Evolutionary conservation across 768 basidiomycete genomes (phyloP).

Genomic region (Butyriboletus loyo): DNA sequence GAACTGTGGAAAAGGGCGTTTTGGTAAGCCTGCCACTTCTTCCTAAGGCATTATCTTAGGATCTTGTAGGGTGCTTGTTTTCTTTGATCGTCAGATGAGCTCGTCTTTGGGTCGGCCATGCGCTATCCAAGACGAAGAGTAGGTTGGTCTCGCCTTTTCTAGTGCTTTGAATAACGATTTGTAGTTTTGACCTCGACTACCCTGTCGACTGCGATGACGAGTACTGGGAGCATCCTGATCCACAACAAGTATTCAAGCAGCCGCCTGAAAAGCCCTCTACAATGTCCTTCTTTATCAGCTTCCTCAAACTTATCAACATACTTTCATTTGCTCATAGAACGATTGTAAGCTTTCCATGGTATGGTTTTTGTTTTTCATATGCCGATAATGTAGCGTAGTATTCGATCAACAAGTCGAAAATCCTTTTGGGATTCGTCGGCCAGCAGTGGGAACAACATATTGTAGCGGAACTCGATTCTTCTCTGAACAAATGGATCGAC

Average conservation of each 20-base stretch:
- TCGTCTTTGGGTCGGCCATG: slow-evolving; percentile 62
- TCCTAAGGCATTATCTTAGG: neutral
- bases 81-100: slow-evolving; percentile 34
- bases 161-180: neutral
- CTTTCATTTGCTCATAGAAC: slow-evolving; percentile 60
- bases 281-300: slow-evolving; percentile 50
- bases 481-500: slow-evolving; percentile 77
- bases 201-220: slow-evolving; percentile 70
- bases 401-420: slow-evolving; percentile 62
- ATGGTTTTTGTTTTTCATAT: neutral
- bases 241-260: slow-evolving; percentile 54
- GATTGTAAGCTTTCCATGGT: slow-evolving; percentile 39
- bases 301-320: slow-evolving; percentile 60
- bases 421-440: slow-evolving; percentile 48
- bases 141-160: slow-evolving; percentile 21
- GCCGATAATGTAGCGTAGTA: slow-evolving; percentile 44
- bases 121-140: slow-evolving; percentile 72
- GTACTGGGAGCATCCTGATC: slow-evolving; percentile 54
- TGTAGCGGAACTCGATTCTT: slow-evolving; percentile 71
- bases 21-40: slow-evolving; percentile 30
- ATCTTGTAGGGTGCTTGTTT: slow-evolving; percentile 28
- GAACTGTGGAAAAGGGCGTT: slow-evolving; percentile 62
- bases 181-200: slow-evolving; percentile 57
- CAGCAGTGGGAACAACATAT: slow-evolving; percentile 60
- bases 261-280: slow-evolving; percentile 56